These are phyloP conservation scores for Umbelopsis vinacea DNA, from an alignment of 192 early-diverging fungal genomes.

Conservation along the genomic window DNA sequence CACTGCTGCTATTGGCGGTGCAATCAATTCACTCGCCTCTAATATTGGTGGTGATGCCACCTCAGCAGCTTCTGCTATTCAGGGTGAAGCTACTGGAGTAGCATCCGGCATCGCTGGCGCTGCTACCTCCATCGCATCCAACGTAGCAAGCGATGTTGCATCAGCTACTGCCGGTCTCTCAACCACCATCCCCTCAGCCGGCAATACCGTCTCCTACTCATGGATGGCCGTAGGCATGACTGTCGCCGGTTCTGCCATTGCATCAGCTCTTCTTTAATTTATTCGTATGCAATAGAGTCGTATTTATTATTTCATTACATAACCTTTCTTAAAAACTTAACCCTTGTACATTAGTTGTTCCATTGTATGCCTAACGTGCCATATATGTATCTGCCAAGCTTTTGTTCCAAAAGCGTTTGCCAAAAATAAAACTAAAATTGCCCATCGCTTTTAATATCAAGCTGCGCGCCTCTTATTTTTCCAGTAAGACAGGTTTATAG, in stretches of 20 bases:
- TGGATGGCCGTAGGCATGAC: not conserved
- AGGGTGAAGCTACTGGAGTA: not conserved
- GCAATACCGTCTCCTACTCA: not conserved
- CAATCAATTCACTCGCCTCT: not conserved
- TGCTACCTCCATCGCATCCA: too few species aligned
- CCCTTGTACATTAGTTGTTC: not conserved
- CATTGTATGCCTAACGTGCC: too few species aligned
- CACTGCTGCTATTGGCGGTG: not conserved
- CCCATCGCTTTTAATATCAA: too few species aligned
- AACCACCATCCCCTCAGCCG: not conserved
- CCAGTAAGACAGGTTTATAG: too few species aligned
- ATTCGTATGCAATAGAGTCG: not conserved
- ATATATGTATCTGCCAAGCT: too few species aligned
- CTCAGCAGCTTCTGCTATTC: not conserved
- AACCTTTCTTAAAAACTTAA: not conserved
- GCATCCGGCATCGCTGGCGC: too few species aligned
- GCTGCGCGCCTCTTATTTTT: too few species aligned
- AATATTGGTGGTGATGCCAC: not conserved
- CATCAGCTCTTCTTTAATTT: slow-evolving; percentile 3
- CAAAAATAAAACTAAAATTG: too few species aligned
- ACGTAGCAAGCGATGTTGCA: not conserved
- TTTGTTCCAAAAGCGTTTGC: too few species aligned
- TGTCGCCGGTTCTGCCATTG: not conserved
- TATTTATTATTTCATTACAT: not conserved
- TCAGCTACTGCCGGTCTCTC: not conserved